Percentiles rank a stretch among this genome's conserved stretches.
Conservation (phyloP, 176 grass and related monocot genomes). For the Hyparrhenia diplandra region DNA sequence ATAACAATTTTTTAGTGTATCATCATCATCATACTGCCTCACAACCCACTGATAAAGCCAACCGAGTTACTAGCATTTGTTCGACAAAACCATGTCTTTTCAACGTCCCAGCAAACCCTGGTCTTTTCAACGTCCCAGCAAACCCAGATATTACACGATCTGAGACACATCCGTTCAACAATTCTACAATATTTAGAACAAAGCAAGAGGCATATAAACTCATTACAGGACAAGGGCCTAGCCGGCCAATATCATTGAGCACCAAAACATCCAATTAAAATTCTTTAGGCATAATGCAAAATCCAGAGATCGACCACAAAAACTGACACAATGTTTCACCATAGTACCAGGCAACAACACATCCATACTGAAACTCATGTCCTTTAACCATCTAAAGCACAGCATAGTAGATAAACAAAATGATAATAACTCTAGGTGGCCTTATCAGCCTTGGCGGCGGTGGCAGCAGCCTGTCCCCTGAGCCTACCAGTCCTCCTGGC, state of each 20-base stretch:
- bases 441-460: conserved; percentile 82
- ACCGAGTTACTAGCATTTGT: too few relatives aligned
- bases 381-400: conserved; percentile 32
- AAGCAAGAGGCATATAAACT: background rate
- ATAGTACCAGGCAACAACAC: conserved; percentile 22
- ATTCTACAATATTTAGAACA: background rate
- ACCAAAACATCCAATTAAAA: conserved; percentile 22
- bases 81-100: too few relatives aligned
- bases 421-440: conserved; percentile 44
- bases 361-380: conserved; percentile 32
- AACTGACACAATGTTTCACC: conserved; percentile 29
- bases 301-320: conserved; percentile 4
- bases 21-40: too few relatives aligned
- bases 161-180: background rate
- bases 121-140: too few relatives aligned
- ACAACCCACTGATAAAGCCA: too few relatives aligned
- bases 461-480: conserved; percentile 76
- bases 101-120: too few relatives aligned
- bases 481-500: conserved; percentile 90
- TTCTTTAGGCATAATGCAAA: conserved; percentile 14
- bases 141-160: too few relatives aligned
- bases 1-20: too few relatives aligned
- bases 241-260: background rate
- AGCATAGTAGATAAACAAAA: conserved; percentile 21
- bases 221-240: background rate